These are phyloP conservation scores for Mucor irregularis DNA, from an alignment of 371 early-diverging fungal genomes.

Conservation along the genomic window DNA sequence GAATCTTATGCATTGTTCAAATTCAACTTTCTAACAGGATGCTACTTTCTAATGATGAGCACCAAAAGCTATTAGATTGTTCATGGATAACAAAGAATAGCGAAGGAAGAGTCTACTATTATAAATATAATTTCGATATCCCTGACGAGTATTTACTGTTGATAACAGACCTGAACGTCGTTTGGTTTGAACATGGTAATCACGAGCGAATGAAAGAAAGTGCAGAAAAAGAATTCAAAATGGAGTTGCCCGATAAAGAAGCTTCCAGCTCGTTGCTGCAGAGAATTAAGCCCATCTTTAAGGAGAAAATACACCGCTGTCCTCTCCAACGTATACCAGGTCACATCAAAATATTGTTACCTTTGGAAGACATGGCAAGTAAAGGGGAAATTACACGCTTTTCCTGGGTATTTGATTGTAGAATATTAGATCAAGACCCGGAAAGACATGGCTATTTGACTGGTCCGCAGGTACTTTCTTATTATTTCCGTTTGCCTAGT, in stretches of 20 bases:
- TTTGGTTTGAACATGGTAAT: constrained; percentile 22
- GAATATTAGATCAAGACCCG: constrained; percentile 9
- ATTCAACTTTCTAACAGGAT: background rate
- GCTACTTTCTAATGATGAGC: background rate
- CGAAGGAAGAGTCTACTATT: constrained; percentile 7
- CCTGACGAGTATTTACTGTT: constrained; percentile 9
- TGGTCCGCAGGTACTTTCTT: constrained; percentile 13
- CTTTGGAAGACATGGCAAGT: too few relatives aligned
- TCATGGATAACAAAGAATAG: constrained; percentile 1
- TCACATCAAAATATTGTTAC: background rate
- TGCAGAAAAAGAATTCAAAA: background rate
- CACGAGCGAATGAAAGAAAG: constrained; percentile 5
- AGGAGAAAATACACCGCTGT: background rate
- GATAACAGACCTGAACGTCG: constrained; percentile 11
- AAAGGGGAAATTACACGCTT: background rate
- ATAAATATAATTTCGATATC: constrained; percentile 12
- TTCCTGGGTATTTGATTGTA: constrained; percentile 17
- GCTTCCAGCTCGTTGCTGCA: background rate
- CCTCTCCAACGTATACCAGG: background rate
- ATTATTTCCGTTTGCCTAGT: constrained; percentile 12
- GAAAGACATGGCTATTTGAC: background rate
- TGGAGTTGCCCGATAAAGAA: background rate
- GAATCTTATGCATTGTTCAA: background rate
- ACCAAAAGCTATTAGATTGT: constrained; percentile 1
- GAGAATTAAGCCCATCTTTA: background rate